Evolutionary conservation across 169 alveolate genomes (phyloP).

Genomic region (Plasmodium falciparum): DNA sequence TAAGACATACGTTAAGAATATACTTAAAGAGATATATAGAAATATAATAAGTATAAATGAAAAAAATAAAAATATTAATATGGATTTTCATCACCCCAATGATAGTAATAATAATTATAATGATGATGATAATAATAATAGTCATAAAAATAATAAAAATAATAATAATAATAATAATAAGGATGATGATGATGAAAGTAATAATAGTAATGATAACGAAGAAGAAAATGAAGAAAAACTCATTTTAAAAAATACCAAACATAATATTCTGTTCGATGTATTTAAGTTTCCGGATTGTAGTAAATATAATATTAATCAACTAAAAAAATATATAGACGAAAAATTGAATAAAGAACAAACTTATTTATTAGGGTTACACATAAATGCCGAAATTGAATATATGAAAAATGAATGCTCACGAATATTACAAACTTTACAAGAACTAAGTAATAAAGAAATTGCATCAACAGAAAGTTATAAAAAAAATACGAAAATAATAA

Average conservation of each 20-base stretch:
- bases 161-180: background rate
- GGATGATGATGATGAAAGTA: conserved; percentile 4
- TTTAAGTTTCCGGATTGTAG: conserved; percentile 96
- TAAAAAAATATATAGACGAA: conserved; percentile 95
- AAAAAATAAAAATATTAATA: background rate
- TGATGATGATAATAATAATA: background rate
- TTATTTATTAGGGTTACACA: conserved; percentile 95
- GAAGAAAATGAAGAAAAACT: conserved; percentile 87
- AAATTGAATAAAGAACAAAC: conserved; percentile 94
- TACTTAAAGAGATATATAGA: conserved; percentile 54
- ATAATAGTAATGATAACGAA: conserved; percentile 4
- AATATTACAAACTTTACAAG: conserved; percentile 89
- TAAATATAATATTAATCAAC: conserved; percentile 92
- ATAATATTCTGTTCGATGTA: conserved; percentile 91
- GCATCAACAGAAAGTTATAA: conserved; percentile 44
- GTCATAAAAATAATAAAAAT: background rate
- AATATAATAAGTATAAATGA: conserved; percentile 43
- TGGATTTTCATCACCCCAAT: too few relatives aligned
- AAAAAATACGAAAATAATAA: background rate
- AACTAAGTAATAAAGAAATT: conserved; percentile 60
- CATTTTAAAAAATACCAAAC: conserved; percentile 91
- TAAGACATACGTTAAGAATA: conserved; percentile 89
- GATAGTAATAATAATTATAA: background rate
- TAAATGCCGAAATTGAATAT: conserved; percentile 97
- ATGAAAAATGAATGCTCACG: conserved; percentile 92